Evolutionary conservation across 352 stramenopile species (phyloP).

Genomic region (Phytopythium montanum): DNA sequence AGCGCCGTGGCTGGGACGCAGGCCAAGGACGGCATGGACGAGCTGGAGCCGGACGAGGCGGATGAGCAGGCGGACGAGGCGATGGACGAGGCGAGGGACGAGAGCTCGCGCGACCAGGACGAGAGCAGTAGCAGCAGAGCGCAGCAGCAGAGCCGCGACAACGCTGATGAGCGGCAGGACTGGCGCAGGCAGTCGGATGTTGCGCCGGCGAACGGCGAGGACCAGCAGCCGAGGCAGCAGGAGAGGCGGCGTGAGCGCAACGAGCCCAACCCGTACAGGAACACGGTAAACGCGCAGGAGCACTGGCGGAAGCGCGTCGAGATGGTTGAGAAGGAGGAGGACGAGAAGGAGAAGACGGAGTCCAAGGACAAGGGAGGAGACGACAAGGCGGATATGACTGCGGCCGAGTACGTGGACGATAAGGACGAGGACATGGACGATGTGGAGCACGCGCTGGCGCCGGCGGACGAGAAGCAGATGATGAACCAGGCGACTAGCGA

Average conservation of each 20-base stretch:
- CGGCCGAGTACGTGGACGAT: conserved; percentile 62
- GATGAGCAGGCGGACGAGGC: conserved; percentile 40
- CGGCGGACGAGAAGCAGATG: conserved; percentile 63
- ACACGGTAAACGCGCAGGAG: conserved; percentile 93
- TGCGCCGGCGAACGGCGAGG: conserved; percentile 25
- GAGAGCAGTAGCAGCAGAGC: conserved; percentile 54
- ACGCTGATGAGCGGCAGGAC: conserved; percentile 53
- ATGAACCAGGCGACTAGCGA: conserved; percentile 50
- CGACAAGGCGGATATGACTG: conserved; percentile 37
- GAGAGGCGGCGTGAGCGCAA: conserved; percentile 79
- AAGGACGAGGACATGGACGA: conserved; percentile 65
- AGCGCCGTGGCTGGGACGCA: conserved; percentile 70
- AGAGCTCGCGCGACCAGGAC: conserved; percentile 43
- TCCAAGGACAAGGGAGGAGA: conserved; percentile 19
- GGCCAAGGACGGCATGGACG: conserved; percentile 77
- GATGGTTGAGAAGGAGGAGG: conserved; percentile 65
- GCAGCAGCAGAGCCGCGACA: conserved; percentile 45
- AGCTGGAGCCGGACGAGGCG: conserved; percentile 56
- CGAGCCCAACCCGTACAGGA: conserved; percentile 94
- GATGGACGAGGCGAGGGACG: conserved; percentile 20
- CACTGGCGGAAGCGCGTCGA: conserved; percentile 97
- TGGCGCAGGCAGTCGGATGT: conserved; percentile 55
- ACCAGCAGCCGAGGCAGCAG: conserved; percentile 31
- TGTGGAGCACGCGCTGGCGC: conserved; percentile 57
- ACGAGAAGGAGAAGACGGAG: conserved; percentile 37